A percentile compares a stretch with the other conserved stretches of the same genome.
Conservation (phyloP, 2,329 filamentous ascomycete species). For the Botrytis sinoallii region DNA sequence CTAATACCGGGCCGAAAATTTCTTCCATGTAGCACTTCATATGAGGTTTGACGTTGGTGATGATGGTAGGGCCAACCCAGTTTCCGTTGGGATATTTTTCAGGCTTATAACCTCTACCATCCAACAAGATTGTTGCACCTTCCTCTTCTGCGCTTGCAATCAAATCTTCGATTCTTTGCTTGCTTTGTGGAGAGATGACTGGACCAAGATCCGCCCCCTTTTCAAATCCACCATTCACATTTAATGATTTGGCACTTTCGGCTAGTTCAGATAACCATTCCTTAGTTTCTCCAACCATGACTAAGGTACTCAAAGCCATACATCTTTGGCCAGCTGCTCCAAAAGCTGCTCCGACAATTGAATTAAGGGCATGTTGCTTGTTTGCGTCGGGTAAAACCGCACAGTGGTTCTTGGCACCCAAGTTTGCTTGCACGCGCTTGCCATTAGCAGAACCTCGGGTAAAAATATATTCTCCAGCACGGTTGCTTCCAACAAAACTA, state of each 20-base stretch:
- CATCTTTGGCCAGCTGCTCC: conserved; percentile 82
- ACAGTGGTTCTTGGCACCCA: conserved; percentile 86
- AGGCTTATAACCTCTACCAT: conserved; percentile 72
- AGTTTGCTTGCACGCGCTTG: conserved; percentile 84
- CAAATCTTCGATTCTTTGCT: conserved; percentile 72
- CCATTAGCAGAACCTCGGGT: conserved; percentile 74
- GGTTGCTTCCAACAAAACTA: conserved; percentile 83
- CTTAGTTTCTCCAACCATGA: conserved; percentile 82
- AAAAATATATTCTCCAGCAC: conserved; percentile 86
- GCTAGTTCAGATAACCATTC: conserved; percentile 77
- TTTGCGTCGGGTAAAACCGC: conserved; percentile 82
- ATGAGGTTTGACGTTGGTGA: conserved; percentile 72
- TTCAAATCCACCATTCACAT: conserved; percentile 79
- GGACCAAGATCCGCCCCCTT: conserved; percentile 75
- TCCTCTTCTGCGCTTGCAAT: conserved; percentile 76
- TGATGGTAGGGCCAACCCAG: conserved; percentile 81
- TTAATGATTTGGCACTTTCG: conserved; percentile 68
- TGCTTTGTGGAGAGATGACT: conserved; percentile 76
- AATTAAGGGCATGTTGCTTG: conserved; percentile 86
- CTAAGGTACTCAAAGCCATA: conserved; percentile 81
- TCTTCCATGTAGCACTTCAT: conserved; percentile 86
- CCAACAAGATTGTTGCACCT: conserved; percentile 77
- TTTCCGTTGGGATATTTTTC: conserved; percentile 81
- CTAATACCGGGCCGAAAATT: conserved; percentile 81
- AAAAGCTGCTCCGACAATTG: conserved; percentile 79